Evolutionary conservation across 75 land plant species (phyloP).

Genomic region (Azolla pinnata): DNA sequence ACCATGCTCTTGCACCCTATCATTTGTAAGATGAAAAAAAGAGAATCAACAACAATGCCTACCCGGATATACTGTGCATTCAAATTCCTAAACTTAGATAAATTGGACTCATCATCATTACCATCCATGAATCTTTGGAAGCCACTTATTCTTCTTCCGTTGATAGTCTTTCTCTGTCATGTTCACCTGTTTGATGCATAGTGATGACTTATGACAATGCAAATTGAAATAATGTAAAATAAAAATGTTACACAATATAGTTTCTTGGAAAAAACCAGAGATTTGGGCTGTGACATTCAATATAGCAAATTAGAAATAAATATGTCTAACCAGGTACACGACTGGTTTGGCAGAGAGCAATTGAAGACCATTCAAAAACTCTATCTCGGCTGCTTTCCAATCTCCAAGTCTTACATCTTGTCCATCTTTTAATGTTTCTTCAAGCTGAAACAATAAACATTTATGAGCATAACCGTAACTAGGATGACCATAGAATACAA

Average conservation of each 20-base stretch:
- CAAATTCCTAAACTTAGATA: too few relatives aligned
- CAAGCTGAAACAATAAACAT: conserved; percentile 37
- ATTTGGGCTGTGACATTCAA: too few relatives aligned
- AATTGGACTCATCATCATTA: too few relatives aligned
- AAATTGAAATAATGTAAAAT: background rate
- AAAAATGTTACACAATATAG: background rate
- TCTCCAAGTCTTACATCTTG: conserved; percentile 94
- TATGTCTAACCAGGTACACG: conserved; percentile 73
- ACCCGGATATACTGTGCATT: too few relatives aligned
- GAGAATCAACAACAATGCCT: too few relatives aligned
- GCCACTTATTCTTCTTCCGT: conserved; percentile 97
- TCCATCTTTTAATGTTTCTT: conserved; percentile 62
- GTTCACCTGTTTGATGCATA: conserved; percentile 55
- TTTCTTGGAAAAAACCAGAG: too few relatives aligned
- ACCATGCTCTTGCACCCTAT: conserved; percentile 99
- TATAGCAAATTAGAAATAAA: too few relatives aligned
- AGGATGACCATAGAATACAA: background rate
- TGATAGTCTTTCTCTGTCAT: conserved; percentile 99
- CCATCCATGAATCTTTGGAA: conserved; percentile 97
- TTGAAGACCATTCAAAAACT: conserved; percentile 89
- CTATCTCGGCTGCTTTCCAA: conserved; percentile 96
- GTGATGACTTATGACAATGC: background rate
- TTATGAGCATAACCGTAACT: background rate
- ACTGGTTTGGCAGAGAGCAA: conserved; percentile 92
- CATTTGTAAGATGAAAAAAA: background rate